These are phyloP conservation scores for Sphagnum magellanicum DNA, from an alignment of 228 moss, liverwort and hornwort genomes.

Conservation along the genomic window DNA sequence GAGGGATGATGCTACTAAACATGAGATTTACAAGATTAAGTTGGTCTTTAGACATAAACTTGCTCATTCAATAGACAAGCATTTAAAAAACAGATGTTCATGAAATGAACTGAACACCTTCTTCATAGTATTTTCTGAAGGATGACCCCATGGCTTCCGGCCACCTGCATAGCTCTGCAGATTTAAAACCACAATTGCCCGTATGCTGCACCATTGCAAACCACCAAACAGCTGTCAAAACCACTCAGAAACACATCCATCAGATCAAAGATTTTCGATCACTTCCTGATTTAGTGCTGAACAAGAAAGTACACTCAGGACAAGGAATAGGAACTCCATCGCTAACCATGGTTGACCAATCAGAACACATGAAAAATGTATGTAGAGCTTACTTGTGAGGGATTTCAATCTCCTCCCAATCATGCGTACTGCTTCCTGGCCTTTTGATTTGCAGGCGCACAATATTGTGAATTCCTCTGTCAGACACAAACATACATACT, in stretches of 20 bases:
- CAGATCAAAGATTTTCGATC: neutral
- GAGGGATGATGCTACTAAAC: too few relatives aligned
- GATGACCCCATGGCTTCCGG: conserved; percentile 66
- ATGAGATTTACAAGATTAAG: too few relatives aligned
- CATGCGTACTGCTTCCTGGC: conserved; percentile 7
- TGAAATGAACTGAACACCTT: conserved; percentile 18
- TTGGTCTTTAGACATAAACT: too few relatives aligned
- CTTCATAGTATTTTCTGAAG: conserved; percentile 14
- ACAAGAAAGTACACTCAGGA: too few relatives aligned
- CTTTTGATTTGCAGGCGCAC: conserved; percentile 23
- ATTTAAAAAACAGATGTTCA: too few relatives aligned
- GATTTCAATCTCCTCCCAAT: conserved; percentile 54
- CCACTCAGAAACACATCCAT: neutral
- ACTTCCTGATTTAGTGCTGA: neutral
- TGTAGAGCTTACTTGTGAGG: conserved; percentile 34
- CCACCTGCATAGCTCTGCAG: conserved; percentile 76
- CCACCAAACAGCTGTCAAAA: too few relatives aligned
- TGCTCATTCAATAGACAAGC: too few relatives aligned
- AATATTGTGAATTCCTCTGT: conserved; percentile 50
- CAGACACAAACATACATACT: conserved; percentile 1
- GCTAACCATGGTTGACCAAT: too few relatives aligned
- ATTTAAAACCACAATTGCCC: conserved; percentile 61
- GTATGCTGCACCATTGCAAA: conserved; percentile 33
- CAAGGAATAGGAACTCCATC: too few relatives aligned
- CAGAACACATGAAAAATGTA: too few relatives aligned